A percentile compares a stretch with the other conserved stretches of the same genome.
These are phyloP conservation scores for Chlamydomonas asymmetrica DNA, from an alignment of 139 green algal genomes.

Conservation along the genomic window DNA sequence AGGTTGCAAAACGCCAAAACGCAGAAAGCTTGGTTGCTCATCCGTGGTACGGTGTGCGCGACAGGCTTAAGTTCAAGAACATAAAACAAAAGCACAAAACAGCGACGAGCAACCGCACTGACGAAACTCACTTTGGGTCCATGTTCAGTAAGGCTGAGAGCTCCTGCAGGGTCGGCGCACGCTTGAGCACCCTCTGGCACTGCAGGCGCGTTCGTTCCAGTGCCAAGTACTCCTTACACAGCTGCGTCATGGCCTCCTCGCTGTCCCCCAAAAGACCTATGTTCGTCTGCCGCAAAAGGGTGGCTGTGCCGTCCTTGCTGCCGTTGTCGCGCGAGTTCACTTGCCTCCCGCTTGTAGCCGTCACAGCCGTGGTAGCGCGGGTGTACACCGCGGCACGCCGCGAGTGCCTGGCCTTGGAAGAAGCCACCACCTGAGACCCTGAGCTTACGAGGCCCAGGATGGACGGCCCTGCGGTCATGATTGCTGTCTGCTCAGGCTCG, in stretches of 20 bases:
- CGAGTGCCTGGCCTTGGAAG: not conserved
- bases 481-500: not conserved
- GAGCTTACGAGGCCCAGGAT: slow-evolving; percentile 8
- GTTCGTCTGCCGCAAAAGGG: slow-evolving; percentile 1
- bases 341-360: not conserved
- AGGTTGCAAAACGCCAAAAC: not conserved
- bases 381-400: slow-evolving; percentile 1
- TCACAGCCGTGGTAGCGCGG: not conserved
- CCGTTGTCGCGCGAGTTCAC: not conserved
- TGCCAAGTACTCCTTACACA: slow-evolving; percentile 72
- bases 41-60: not conserved
- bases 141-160: slow-evolving; percentile 55
- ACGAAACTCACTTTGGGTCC: slow-evolving; percentile 5
- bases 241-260: slow-evolving; percentile 74
- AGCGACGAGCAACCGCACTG: slow-evolving; percentile 1
- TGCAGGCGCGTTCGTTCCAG: slow-evolving; percentile 57
- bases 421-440: too few relatives aligned
- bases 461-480: slow-evolving; percentile 6
- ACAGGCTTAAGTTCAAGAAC: not conserved
- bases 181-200: slow-evolving; percentile 44
- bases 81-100: not conserved
- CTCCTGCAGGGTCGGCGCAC: slow-evolving; percentile 51
- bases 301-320: not conserved
- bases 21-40: not conserved
- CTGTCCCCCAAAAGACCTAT: slow-evolving; percentile 64